Evolutionary conservation across 2,329 filamentous ascomycete genomes (phyloP), one percentile per base, ranked within the genome.

Genomic region (Trichoderma asperellum): DNA sequence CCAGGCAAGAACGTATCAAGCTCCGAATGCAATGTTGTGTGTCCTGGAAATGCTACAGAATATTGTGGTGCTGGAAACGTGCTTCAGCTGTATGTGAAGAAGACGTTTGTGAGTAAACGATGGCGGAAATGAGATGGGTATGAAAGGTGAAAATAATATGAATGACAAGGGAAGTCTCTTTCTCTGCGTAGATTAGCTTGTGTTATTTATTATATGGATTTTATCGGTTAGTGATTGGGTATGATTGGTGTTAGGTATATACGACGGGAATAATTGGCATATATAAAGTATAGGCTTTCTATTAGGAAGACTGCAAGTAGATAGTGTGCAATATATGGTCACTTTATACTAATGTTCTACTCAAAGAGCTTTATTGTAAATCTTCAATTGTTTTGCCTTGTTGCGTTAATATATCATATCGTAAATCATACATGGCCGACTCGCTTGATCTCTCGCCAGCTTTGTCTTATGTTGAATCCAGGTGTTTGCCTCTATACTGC

Each of bases 41-140:
- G 80, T 63, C 79, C 79, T 11, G 80, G 79, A 5, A 75, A 82
- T 43, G 71, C 66, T 0, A 73, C 72, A 5, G 71, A 74, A 6
- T 79, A 71, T 27, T 81, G 79, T 29, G 79, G 79, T 58, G 76
- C 76, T 0, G 75, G 76, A 0, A 35, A 70, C 0, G 75, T 73
- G 67, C 70, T 82, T 57, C 80, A 75, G 43, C 24, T 81, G 67
- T 82, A 82, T 3, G 70, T 64, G 40, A 47, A 47, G 49, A 70
- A 60, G 53, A 34, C 27, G 27, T 0, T 37, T 57, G 62, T 43
- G 24, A 57, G 53, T 8, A 29, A 14, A 12, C 37, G 62, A 21
- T 57, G 52, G 49, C 56, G 21, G 32, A 18, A 35, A 57, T 35
- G 55, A 21, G 32, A 57, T 35, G 55, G 32, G 21, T 35, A 11